phyloP scores from a whole-genome alignment of 768 basidiomycete species.

The Lactarius sanguifluus region DNA sequence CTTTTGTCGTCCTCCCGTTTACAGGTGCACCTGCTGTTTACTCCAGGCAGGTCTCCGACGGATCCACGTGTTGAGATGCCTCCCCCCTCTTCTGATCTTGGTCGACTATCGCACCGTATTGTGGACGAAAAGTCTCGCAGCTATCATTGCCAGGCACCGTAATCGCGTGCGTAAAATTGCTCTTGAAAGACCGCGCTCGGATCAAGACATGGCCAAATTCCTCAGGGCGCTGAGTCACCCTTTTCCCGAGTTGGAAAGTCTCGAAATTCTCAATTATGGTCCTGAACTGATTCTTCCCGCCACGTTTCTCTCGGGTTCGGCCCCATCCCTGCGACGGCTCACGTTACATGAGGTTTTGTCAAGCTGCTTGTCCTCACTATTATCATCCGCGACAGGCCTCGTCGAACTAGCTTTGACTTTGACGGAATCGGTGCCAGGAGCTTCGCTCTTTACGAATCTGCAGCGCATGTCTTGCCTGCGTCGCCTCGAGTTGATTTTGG shows the following conservation, averaged over 20 bases:
- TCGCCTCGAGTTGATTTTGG: not conserved
- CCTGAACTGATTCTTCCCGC: not conserved
- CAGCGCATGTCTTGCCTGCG: not conserved
- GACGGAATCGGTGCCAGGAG: not conserved
- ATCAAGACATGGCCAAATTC: not conserved
- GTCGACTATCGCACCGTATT: too few species aligned
- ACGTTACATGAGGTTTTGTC: not conserved
- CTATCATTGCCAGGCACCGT: too few species aligned
- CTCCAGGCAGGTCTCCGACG: too few species aligned
- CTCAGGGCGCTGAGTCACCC: not conserved
- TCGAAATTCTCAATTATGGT: not conserved
- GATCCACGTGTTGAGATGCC: too few species aligned
- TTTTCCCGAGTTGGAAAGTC: slow-evolving; percentile 11
- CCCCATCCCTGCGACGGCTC: slow-evolving; percentile 3
- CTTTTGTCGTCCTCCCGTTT: too few species aligned
- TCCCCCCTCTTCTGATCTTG: too few species aligned
- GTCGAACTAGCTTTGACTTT: not conserved
- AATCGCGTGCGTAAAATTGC: too few species aligned
- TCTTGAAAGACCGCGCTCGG: too few species aligned
- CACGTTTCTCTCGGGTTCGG: not conserved
- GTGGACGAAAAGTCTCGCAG: too few species aligned
- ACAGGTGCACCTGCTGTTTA: too few species aligned
- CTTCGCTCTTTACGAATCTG: not conserved
- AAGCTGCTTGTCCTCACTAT: not conserved
- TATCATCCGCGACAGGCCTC: slow-evolving; percentile 1